phyloP scores from a whole-genome alignment of 257 asterid genomes.

The Solanum peruvianum region DNA sequence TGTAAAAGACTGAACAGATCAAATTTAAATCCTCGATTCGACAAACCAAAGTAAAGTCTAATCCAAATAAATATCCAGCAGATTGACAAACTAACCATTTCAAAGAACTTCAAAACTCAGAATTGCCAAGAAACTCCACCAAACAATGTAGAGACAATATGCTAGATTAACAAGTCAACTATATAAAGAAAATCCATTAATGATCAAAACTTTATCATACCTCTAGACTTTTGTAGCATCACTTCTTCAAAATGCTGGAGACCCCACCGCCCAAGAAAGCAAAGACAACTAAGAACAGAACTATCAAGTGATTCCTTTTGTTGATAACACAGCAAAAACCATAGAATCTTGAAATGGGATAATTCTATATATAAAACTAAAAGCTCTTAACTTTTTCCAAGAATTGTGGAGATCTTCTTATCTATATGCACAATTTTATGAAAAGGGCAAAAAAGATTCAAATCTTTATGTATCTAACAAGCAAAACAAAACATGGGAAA shows the following conservation, averaged over 20 bases:
- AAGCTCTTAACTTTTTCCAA: slow-evolving; percentile 9
- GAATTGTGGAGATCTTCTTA: slow-evolving; percentile 3
- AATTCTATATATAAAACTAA: neutral
- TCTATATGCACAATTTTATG: slow-evolving; percentile 17
- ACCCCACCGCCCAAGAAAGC: neutral
- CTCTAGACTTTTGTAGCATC: slow-evolving; percentile 14
- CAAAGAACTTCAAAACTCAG: slow-evolving; percentile 4
- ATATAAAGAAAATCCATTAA: neutral
- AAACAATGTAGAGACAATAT: neutral
- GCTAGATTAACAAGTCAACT: neutral
- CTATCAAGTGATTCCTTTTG: slow-evolving; percentile 40
- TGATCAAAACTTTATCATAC: slow-evolving; percentile 24
- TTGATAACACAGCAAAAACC: slow-evolving; percentile 28
- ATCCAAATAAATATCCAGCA: neutral
- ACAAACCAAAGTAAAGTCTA: neutral
- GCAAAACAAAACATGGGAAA: neutral
- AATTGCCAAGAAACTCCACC: neutral
- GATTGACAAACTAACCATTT: neutral
- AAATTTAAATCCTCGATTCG: neutral
- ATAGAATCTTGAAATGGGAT: slow-evolving; percentile 6
- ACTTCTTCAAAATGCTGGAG: slow-evolving; percentile 13
- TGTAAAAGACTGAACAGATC: neutral
- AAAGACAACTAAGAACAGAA: slow-evolving; percentile 1
- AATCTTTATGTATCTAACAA: slow-evolving; percentile 1
- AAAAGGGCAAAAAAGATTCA: slow-evolving; percentile 8